These are phyloP conservation scores for Metschnikowia similis DNA, from an alignment of 805 yeast species.

Conservation along the genomic window DNA sequence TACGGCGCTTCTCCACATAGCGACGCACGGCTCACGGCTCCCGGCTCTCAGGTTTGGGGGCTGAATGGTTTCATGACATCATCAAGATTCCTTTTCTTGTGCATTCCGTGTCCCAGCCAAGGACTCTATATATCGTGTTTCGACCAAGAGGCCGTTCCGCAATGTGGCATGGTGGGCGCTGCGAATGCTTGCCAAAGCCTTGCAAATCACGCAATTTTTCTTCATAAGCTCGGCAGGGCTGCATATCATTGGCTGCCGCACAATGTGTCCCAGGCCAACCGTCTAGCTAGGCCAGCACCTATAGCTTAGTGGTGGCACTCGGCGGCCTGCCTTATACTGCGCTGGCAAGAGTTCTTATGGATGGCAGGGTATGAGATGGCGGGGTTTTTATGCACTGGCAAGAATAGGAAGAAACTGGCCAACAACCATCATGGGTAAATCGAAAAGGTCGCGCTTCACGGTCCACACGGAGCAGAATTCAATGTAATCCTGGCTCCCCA, in stretches of 20 bases:
- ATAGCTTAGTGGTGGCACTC: background rate
- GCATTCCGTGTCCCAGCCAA: no score
- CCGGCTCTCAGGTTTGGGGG: conserved; percentile 6
- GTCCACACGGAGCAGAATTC: conserved; percentile 83
- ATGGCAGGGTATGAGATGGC: no score
- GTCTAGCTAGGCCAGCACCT: background rate
- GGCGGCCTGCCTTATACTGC: background rate
- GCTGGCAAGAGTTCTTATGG: no score
- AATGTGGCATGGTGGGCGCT: background rate
- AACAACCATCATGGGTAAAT: conserved; percentile 76
- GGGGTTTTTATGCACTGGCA: conserved; percentile 11
- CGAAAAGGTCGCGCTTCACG: conserved; percentile 76
- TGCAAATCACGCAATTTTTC: background rate
- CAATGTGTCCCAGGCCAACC: background rate
- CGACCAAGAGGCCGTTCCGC: background rate
- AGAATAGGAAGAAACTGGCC: conserved; percentile 77
- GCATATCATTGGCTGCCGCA: background rate
- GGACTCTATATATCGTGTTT: no score
- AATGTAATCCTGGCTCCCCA: conserved; percentile 27
- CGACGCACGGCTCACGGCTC: conserved; percentile 22
- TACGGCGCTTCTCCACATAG: conserved; percentile 30
- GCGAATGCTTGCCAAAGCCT: background rate
- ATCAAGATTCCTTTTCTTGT: no score
- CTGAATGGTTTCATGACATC: background rate
- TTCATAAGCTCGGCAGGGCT: background rate